Percentiles rank a stretch among this genome's conserved stretches.
phyloP scores from a whole-genome alignment of 495 filamentous ascomycete genomes.

The Penicillium soppii region DNA sequence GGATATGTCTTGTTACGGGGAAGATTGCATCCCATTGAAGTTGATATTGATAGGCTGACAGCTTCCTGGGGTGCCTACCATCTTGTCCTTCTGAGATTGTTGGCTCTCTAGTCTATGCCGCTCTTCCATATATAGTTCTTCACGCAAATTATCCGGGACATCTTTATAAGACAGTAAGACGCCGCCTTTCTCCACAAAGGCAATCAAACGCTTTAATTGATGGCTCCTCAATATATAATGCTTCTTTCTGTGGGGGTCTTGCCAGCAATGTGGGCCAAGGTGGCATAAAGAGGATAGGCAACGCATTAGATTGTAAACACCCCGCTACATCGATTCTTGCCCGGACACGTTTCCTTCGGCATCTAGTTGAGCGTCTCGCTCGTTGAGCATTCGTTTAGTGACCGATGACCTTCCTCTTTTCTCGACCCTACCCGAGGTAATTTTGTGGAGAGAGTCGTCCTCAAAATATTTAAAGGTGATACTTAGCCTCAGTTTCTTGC shows the following conservation, averaged over 20 bases:
- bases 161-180: constrained; percentile 15
- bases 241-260: constrained; percentile 13
- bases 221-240: constrained; percentile 17
- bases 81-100: neutral
- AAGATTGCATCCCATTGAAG: constrained; percentile 5
- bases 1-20: neutral
- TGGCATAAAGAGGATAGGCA: neutral
- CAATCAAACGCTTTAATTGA: constrained; percentile 17
- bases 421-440: neutral
- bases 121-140: constrained; percentile 6
- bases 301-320: constrained; percentile 4
- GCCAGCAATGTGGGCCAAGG: constrained; percentile 4
- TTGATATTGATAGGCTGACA: constrained; percentile 2
- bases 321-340: constrained; percentile 2
- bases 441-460: neutral
- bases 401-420: constrained; percentile 17
- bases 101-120: neutral
- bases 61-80: neutral
- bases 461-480: constrained; percentile 16
- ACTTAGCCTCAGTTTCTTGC: constrained; percentile 14
- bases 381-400: constrained; percentile 15
- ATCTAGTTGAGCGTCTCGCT: constrained; percentile 17
- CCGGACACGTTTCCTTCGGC: constrained; percentile 19
- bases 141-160: constrained; percentile 8
- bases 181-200: constrained; percentile 14